Evolutionary conservation across 2,329 filamentous ascomycete species (phyloP), one percentile per base, ranked within the genome.

Genomic region (Pleurostoma richardsiae): DNA sequence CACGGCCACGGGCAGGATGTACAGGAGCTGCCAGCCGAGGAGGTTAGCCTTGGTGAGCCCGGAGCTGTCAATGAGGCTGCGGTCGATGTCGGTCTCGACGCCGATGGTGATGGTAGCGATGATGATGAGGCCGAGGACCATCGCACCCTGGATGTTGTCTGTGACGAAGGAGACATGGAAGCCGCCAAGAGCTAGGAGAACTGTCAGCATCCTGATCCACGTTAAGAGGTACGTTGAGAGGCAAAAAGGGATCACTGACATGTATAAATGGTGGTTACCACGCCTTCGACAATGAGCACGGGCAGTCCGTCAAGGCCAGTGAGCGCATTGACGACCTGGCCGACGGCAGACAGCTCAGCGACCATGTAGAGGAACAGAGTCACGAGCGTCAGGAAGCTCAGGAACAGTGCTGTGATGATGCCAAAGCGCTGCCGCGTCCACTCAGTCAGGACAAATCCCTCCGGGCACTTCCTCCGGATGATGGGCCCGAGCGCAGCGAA

Each of bases 331-430:
- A 92, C 76, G 38, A 92, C 88, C 64, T 92, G 88, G 44, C 90
- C 86, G 29, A 94, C 73, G 10, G 88, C 86, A 6, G 87, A 91
- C 40, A 94, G 75, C 70, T 94, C 88, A 26, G 87, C 82, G 29
- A 92, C 83, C 88, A 94, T 92, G 73, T 92, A 94, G 44, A 94
- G 65, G 63, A 92, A 94, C 56, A 94, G 76, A 1, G 88, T 92
- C 43, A 90, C 82, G 43, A 92, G 73, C 40, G 87, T 90, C 70
- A 91, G 74, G 57, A 86, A 77, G 63, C 86, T 90, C 52, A 94
- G 73, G 61, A 88, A 92, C 36, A 91, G 68, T 45, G 84, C 85
- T 5, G 85, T 75, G 31, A 83, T 61, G 3, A 76, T 61, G 19
- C 88, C 89, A 66, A 90, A 94, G 50, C 88, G 79, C 68, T 90